These are phyloP conservation scores for Talaromyces ruber DNA, from an alignment of 495 filamentous ascomycete genomes.

Conservation along the genomic window DNA sequence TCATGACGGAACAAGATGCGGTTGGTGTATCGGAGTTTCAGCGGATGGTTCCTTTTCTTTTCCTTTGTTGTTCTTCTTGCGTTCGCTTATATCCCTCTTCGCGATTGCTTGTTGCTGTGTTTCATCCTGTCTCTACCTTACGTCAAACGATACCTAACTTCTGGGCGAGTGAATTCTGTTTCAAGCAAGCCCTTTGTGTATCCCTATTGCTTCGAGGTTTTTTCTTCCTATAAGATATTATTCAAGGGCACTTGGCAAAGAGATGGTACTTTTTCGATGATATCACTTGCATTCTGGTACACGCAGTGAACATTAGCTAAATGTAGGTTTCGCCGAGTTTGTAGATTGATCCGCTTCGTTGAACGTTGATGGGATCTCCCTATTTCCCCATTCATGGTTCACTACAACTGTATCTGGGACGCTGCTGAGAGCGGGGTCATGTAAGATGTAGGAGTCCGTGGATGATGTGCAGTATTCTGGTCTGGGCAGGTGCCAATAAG, in stretches of 20 bases:
- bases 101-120: not conserved
- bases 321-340: not conserved
- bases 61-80: not conserved
- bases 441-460: not conserved
- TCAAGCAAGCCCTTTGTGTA: not conserved
- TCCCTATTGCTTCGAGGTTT: not conserved
- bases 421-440: not conserved
- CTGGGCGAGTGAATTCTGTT: not conserved
- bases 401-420: not conserved
- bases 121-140: not conserved
- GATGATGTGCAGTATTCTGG: not conserved
- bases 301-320: not conserved
- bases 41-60: not conserved
- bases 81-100: not conserved
- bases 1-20: not conserved
- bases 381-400: not conserved
- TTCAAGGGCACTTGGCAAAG: not conserved
- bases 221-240: not conserved
- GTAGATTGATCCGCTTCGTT: not conserved
- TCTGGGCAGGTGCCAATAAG: not conserved
- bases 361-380: not conserved
- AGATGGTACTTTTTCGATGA: not conserved
- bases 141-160: not conserved
- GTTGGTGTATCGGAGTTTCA: constrained; percentile 3
- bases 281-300: not conserved